Conservation (phyloP, 164 flowering plant species). For the Stephania yunnanensis region DNA sequence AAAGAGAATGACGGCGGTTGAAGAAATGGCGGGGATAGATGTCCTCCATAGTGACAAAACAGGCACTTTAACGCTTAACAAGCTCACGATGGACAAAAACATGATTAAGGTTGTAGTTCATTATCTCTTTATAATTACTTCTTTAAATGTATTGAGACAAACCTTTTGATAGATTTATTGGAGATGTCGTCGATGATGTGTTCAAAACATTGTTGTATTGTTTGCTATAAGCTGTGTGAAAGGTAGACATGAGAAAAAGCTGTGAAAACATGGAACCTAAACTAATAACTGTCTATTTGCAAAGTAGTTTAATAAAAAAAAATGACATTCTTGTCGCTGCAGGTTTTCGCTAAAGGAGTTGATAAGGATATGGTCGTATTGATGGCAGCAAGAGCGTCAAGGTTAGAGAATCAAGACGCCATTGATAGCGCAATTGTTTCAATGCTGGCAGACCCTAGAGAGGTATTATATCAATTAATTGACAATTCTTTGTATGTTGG, state of each 20-base stretch:
- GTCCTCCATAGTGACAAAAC: slow-evolving; percentile 94
- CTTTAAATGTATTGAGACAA: too few species aligned
- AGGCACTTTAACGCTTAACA: slow-evolving; percentile 82
- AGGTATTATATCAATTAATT: slow-evolving; percentile 32
- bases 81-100: slow-evolving; percentile 75
- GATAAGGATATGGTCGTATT: slow-evolving; percentile 41
- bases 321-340: background rate
- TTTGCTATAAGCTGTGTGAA: too few species aligned
- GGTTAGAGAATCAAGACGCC: slow-evolving; percentile 53
- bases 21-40: slow-evolving; percentile 98
- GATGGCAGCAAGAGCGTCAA: slow-evolving; percentile 56
- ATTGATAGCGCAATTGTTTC: slow-evolving; percentile 52
- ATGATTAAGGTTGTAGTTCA: slow-evolving; percentile 59
- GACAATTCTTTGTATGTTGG: too few species aligned
- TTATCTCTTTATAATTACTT: too few species aligned
- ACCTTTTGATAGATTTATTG: too few species aligned
- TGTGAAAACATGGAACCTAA: too few species aligned
- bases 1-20: slow-evolving; percentile 95
- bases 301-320: too few species aligned
- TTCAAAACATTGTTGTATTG: too few species aligned
- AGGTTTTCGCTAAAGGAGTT: slow-evolving; percentile 60
- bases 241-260: too few species aligned
- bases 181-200: too few species aligned
- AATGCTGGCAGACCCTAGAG: slow-evolving; percentile 61
- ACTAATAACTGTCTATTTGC: too few species aligned